Percentiles rank a stretch among this genome's conserved stretches.
Conservation (phyloP, 2,329 filamentous ascomycete species). For the Zelopaecilomyces penicillatus region DNA sequence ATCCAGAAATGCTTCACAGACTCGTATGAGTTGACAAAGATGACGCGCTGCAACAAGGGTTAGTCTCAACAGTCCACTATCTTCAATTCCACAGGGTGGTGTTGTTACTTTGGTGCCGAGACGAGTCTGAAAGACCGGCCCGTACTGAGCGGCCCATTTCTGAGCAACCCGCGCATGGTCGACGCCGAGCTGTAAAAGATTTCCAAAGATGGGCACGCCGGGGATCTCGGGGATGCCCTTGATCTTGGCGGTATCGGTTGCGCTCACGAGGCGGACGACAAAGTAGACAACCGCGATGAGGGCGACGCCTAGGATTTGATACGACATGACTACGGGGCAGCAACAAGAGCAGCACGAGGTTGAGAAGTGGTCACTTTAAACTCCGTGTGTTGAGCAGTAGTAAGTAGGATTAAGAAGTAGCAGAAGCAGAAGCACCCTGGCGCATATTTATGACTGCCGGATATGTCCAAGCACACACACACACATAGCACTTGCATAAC, state of each 20-base stretch:
- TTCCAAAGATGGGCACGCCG: conserved; percentile 55
- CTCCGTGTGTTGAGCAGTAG: too few species aligned
- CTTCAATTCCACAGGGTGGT: background rate
- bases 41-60: conserved; percentile 43
- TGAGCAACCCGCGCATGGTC: conserved; percentile 47
- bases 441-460: too few species aligned
- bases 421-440: too few species aligned
- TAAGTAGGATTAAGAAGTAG: too few species aligned
- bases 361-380: too few species aligned
- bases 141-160: conserved; percentile 52
- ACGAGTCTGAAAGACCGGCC: conserved; percentile 57
- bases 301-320: conserved; percentile 12
- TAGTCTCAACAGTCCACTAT: background rate
- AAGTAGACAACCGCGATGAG: conserved; percentile 13
- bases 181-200: conserved; percentile 50
- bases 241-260: conserved; percentile 51
- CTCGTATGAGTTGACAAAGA: conserved; percentile 73
- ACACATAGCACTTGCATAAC: conserved; percentile 8
- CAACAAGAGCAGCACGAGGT: too few species aligned
- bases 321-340: conserved; percentile 8
- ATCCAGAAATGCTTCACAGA: conserved; percentile 69
- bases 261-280: conserved; percentile 26
- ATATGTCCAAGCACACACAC: conserved; percentile 17
- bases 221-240: conserved; percentile 54
- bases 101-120: conserved; percentile 55